A percentile compares a stretch with the other conserved stretches of the same genome.
phyloP scores from a whole-genome alignment of 2,329 filamentous ascomycete genomes.

The Setomelanomma holmii region DNA sequence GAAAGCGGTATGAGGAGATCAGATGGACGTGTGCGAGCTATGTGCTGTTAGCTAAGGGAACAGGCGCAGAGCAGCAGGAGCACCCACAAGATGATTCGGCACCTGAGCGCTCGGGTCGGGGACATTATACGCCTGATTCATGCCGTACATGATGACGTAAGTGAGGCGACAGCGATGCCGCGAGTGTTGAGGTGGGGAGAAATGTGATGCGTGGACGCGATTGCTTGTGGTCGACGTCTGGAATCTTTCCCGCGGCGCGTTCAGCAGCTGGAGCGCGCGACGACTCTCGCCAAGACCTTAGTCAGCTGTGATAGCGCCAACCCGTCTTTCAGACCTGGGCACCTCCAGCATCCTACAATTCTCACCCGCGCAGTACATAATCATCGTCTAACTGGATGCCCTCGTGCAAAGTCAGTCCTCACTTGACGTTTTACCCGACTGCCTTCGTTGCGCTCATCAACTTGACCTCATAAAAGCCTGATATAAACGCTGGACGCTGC shows the following conservation, averaged over 20 bases:
- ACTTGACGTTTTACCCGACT: too few species aligned
- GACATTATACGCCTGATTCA: constrained; percentile 43
- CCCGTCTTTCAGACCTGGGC: too few species aligned
- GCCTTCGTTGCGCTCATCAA: too few species aligned
- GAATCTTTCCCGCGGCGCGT: constrained; percentile 28
- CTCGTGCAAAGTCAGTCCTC: too few species aligned
- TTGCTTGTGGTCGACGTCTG: constrained; percentile 24
- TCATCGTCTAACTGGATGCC: too few species aligned
- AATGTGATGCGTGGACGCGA: constrained; percentile 26
- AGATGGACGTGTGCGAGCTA: constrained; percentile 90
- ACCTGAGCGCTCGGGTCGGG: constrained; percentile 46
- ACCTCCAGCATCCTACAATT: background rate
- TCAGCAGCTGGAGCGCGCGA: constrained; percentile 20
- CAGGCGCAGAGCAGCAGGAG: background rate
- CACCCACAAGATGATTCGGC: constrained; percentile 41
- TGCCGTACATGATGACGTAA: constrained; percentile 38
- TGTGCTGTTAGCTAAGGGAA: background rate
- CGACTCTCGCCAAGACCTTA: constrained; percentile 11
- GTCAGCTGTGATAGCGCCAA: too few species aligned
- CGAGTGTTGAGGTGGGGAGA: constrained; percentile 15
- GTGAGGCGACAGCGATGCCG: constrained; percentile 36
- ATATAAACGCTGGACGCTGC: too few species aligned
- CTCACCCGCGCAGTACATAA: background rate
- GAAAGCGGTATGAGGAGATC: constrained; percentile 82
- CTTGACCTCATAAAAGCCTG: too few species aligned